These are phyloP conservation scores for Fraxinus albicans DNA, from an alignment of 305 asterid species.

Conservation along the genomic window DNA sequence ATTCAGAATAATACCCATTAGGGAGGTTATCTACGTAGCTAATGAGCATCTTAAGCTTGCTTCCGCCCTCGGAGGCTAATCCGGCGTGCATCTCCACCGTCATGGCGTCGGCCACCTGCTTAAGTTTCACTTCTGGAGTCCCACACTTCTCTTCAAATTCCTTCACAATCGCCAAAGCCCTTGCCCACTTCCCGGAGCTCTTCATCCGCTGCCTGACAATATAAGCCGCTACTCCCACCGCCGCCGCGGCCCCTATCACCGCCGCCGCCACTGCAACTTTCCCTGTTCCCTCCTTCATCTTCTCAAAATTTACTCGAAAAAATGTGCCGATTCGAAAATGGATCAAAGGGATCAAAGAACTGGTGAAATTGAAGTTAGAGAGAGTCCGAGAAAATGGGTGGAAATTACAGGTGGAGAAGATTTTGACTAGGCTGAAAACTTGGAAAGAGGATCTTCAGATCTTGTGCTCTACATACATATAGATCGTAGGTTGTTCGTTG, in stretches of 20 bases:
- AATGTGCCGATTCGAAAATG: not conserved
- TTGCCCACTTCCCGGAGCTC: constrained; percentile 56
- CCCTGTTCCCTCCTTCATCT: constrained; percentile 35
- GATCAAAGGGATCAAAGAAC: not conserved
- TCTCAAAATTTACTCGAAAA: not conserved
- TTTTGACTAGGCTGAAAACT: not conserved
- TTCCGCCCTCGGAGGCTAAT: constrained; percentile 75
- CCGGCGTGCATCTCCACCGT: constrained; percentile 87
- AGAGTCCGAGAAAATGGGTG: not conserved
- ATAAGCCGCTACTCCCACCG: constrained; percentile 59
- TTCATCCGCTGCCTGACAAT: constrained; percentile 62
- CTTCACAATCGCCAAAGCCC: constrained; percentile 48
- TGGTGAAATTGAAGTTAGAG: not conserved
- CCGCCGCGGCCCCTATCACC: constrained; percentile 74
- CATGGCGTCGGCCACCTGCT: constrained; percentile 77
- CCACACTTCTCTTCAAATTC: constrained; percentile 75
- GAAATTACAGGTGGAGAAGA: not conserved
- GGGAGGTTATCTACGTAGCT: constrained; percentile 77
- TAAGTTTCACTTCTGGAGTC: constrained; percentile 55
- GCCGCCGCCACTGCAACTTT: constrained; percentile 67
- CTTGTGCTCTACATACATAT: not conserved
- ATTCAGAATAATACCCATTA: constrained; percentile 44
- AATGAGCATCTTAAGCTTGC: constrained; percentile 83
- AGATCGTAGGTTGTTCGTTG: not conserved
- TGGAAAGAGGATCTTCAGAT: not conserved